Conservation (phyloP, 345 rosid species). For the Eucalyptus sp. region DNA sequence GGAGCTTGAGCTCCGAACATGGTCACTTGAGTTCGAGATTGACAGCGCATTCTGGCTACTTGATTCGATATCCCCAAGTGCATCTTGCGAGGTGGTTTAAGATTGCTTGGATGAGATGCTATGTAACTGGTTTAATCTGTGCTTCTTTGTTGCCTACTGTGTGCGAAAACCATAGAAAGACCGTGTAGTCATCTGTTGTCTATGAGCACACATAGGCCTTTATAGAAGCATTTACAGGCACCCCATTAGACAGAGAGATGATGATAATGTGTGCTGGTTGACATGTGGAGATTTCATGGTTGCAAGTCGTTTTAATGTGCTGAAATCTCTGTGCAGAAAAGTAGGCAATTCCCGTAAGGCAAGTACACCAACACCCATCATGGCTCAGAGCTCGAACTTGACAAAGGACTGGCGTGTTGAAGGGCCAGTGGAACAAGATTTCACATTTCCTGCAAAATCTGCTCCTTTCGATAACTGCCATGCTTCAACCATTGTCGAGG, state of each 20-base stretch:
- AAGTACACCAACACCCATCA: neutral
- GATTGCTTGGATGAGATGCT: neutral
- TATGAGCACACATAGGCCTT: neutral
- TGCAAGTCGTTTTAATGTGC: neutral
- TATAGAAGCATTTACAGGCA: neutral
- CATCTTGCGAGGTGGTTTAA: neutral
- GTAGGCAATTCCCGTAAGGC: neutral
- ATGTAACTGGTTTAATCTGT: neutral
- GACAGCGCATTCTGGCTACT: neutral
- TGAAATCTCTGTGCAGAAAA: conserved; percentile 3
- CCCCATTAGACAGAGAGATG: neutral
- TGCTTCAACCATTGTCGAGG: conserved; percentile 89
- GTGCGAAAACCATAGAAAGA: neutral
- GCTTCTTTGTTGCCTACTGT: neutral
- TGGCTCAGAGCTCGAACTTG: conserved; percentile 7
- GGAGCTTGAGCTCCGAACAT: neutral
- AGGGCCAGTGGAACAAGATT: conserved; percentile 33
- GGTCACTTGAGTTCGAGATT: neutral
- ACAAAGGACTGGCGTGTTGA: conserved; percentile 7
- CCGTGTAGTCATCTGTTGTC: neutral
- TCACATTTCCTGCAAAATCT: conserved; percentile 55
- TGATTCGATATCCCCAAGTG: neutral
- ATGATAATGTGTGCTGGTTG: neutral
- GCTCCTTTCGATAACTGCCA: conserved; percentile 84
- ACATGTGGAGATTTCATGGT: neutral